phyloP scores from a whole-genome alignment of 2,329 filamentous ascomycete genomes.

The Monosporascus sp. region DNA sequence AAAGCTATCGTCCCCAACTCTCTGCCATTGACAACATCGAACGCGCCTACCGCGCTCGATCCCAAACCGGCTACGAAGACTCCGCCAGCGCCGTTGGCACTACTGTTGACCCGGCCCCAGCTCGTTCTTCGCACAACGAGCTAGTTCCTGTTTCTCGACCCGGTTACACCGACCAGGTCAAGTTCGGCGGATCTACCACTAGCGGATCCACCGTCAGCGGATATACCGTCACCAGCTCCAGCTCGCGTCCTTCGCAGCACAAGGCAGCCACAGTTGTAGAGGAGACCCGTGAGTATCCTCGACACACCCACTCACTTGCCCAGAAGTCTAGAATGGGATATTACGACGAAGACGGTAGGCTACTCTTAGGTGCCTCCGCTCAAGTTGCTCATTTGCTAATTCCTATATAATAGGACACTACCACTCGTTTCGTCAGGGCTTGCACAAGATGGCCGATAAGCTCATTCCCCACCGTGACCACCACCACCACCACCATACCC shows the following conservation, averaged over 20 bases:
- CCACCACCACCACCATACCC: slow-evolving; percentile 37
- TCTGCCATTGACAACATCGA: slow-evolving; percentile 59
- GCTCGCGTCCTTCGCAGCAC: slow-evolving; percentile 43
- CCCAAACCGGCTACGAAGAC: slow-evolving; percentile 45
- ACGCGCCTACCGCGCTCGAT: slow-evolving; percentile 60
- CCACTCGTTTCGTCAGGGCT: slow-evolving; percentile 52
- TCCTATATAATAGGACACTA: slow-evolving; percentile 42
- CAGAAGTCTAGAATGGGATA: slow-evolving; percentile 58
- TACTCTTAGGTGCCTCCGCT: too few species aligned
- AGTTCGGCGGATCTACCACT: slow-evolving; percentile 54
- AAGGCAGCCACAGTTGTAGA: slow-evolving; percentile 57
- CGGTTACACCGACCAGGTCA: slow-evolving; percentile 40
- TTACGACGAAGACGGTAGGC: slow-evolving; percentile 59
- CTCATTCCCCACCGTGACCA: slow-evolving; percentile 45
- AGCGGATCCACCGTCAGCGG: slow-evolving; percentile 42
- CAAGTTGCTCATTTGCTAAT: too few species aligned
- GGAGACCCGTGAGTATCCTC: slow-evolving; percentile 60
- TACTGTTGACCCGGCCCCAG: slow-evolving; percentile 27
- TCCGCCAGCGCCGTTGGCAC: slow-evolving; percentile 17
- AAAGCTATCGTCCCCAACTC: slow-evolving; percentile 41
- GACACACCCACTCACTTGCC: slow-evolving; percentile 32
- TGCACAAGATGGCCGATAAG: slow-evolving; percentile 55
- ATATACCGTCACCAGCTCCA: slow-evolving; percentile 49
- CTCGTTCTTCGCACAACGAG: slow-evolving; percentile 28
- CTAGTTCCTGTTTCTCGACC: slow-evolving; percentile 27